These are phyloP conservation scores for Melaleuca quinquenervia DNA, from an alignment of 345 rosid genomes.

Conservation along the genomic window DNA sequence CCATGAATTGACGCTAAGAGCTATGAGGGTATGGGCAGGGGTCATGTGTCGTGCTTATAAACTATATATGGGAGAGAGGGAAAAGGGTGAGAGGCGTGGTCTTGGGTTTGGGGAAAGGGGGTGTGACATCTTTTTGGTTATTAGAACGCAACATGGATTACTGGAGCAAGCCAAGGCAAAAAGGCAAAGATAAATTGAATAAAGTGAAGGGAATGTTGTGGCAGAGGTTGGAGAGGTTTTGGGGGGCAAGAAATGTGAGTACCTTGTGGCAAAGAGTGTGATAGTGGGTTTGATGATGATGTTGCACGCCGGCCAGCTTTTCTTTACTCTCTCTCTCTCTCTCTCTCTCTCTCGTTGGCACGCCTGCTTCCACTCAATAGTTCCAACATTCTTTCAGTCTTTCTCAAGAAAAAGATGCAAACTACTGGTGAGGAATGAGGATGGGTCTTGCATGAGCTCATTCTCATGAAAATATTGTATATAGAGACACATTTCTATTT, in stretches of 20 bases:
- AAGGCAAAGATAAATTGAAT: constrained; percentile 5
- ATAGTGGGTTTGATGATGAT: constrained; percentile 54
- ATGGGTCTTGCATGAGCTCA: neutral
- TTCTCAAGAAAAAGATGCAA: neutral
- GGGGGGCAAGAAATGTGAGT: constrained; percentile 58
- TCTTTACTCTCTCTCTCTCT: constrained; percentile 10
- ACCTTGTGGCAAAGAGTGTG: constrained; percentile 1
- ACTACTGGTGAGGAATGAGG: neutral
- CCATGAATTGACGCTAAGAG: neutral
- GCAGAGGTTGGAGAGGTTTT: constrained; percentile 67
- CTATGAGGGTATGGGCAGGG: neutral
- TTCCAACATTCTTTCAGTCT: constrained; percentile 7
- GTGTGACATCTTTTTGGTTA: neutral
- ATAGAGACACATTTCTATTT: neutral
- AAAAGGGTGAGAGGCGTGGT: constrained; percentile 11
- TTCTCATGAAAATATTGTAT: neutral
- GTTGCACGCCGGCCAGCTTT: constrained; percentile 99
- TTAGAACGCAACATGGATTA: constrained; percentile 1
- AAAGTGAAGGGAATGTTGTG: constrained; percentile 12
- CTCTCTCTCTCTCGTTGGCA: constrained; percentile 29
- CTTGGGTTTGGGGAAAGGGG: constrained; percentile 19
- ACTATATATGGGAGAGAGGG: neutral
- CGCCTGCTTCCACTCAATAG: constrained; percentile 58
- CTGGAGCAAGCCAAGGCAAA: constrained; percentile 5
- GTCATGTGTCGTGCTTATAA: neutral